Evolutionary conservation across 176 grass and related monocot species (phyloP), one percentile per base, ranked within the genome.

Genomic region (Rhynchospora pubera): DNA sequence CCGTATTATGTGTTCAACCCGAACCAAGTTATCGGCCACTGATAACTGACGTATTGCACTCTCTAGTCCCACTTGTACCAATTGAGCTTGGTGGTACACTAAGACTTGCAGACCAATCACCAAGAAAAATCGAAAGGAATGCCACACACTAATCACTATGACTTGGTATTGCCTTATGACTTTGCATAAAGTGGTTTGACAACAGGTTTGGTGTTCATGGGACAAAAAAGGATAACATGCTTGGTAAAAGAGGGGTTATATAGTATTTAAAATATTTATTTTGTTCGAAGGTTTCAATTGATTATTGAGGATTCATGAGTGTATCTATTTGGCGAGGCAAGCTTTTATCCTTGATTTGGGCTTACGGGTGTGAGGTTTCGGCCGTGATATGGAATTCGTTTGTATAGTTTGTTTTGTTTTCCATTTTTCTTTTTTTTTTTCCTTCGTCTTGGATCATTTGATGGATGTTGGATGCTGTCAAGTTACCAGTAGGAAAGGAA

Each of bases 21-120:
- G 96, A 99, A 55, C 96, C 96, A 19, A 99, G 96, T 85, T 99
- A 99, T 76, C 89, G 96, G 83, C 96, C 96, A 30, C 78, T 99
- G 32, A 99, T 99, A 65, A 95, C 96, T 14, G 96, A 99, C 68
- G 96, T 99, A 55, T 86, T 99, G 47, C 96, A 99, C 84, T 99
- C 96, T 52, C 89, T 99, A 48, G 86, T 99, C 79, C 96, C 96
- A 71, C 87, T 99, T 45, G 96, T 99, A 46, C 93, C 93, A 0
- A 42, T 50, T 51, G 96, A 99, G 78, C 96, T 99, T 77, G 96
- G 96, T 13, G 96, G 96, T 9, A 86, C 96, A 26, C 86, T 99
- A 0, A 87, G 93, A 81, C 62, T 86, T 66, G 59, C 77, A 11
- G 92, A 98, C 22, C 71, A 79, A 19, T 82, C 77, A n/a, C 78